Percentiles rank a stretch among this genome's conserved stretches.
These are phyloP conservation scores for Fusarium tupiense DNA, from an alignment of 2,329 filamentous ascomycete species.

Conservation along the genomic window DNA sequence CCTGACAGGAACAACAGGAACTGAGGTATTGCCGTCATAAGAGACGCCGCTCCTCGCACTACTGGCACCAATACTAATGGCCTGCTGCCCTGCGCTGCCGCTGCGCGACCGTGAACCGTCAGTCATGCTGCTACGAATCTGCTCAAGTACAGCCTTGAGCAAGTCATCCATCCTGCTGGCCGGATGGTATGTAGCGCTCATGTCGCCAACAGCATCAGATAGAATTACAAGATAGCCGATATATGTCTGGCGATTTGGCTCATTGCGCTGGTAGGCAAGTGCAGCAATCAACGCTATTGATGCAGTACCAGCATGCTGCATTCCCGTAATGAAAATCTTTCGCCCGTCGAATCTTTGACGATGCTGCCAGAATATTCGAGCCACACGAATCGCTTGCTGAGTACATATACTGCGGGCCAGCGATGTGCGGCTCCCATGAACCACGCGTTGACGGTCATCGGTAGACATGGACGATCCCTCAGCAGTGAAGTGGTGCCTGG, in stretches of 20 bases:
- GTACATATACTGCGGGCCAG: conserved; percentile 63
- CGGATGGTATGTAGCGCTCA: conserved; percentile 63
- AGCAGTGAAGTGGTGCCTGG: conserved; percentile 26
- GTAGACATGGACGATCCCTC: conserved; percentile 40
- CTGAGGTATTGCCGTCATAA: conserved; percentile 27
- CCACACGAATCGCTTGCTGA: conserved; percentile 63
- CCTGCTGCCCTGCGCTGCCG: conserved; percentile 25
- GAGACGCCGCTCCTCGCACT: conserved; percentile 19
- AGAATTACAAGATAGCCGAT: conserved; percentile 63
- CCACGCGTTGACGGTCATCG: conserved; percentile 48
- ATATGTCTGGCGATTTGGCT: conserved; percentile 51
- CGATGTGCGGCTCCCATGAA: conserved; percentile 55
- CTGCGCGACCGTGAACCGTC: conserved; percentile 34
- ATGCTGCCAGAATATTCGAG: conserved; percentile 65
- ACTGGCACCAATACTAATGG: neutral
- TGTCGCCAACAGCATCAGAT: conserved; percentile 60
- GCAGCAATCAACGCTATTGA: conserved; percentile 64
- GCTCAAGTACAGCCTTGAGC: conserved; percentile 61
- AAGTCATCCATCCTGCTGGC: conserved; percentile 63
- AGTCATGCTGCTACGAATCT: conserved; percentile 52
- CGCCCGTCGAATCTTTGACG: conserved; percentile 61
- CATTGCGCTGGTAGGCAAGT: conserved; percentile 49
- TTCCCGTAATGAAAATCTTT: conserved; percentile 60
- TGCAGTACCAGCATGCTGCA: conserved; percentile 65
- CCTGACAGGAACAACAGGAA: conserved; percentile 44